These are phyloP conservation scores for Chaetomiaceae sp. DNA, from an alignment of 2,329 filamentous ascomycete genomes.

Conservation along the genomic window DNA sequence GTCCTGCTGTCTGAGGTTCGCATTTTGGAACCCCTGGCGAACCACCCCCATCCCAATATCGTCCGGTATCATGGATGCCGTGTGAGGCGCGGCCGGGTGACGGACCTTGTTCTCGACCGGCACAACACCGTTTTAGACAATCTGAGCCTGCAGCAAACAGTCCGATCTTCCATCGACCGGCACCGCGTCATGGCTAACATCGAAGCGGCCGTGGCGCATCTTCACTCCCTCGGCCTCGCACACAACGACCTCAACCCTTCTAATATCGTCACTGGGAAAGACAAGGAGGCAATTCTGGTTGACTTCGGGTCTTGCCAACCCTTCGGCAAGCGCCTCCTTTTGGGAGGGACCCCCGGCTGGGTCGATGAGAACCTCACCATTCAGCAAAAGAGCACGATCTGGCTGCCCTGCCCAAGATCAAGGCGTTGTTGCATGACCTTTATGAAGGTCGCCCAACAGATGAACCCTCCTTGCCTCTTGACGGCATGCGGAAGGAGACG, in stretches of 20 bases:
- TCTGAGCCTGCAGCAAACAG: slow-evolving; percentile 5
- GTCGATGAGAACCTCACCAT: background rate
- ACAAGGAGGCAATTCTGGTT: slow-evolving; percentile 11
- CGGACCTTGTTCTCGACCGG: slow-evolving; percentile 23
- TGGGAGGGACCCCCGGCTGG: slow-evolving; percentile 6
- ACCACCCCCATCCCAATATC: slow-evolving; percentile 7
- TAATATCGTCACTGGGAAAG: slow-evolving; percentile 12
- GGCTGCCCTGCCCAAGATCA: background rate
- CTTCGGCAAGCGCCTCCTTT: background rate
- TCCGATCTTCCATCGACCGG: background rate
- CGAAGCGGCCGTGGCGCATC: slow-evolving; percentile 6
- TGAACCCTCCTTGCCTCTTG: background rate
- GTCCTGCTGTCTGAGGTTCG: slow-evolving; percentile 8
- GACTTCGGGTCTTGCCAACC: slow-evolving; percentile 14
- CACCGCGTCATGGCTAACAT: slow-evolving; percentile 3
- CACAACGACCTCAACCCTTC: slow-evolving; percentile 20
- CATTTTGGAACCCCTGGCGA: slow-evolving; percentile 11
- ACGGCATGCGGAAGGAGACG: too few relatives aligned
- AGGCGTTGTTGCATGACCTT: background rate
- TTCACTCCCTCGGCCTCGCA: slow-evolving; percentile 13
- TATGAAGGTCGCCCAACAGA: background rate
- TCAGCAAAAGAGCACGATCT: background rate
- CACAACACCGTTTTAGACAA: slow-evolving; percentile 14
- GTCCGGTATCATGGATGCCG: slow-evolving; percentile 27
- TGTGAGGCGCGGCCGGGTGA: slow-evolving; percentile 23